Evolutionary conservation across 148 eudicot species (phyloP).

Genomic region (Silene uniflora): DNA sequence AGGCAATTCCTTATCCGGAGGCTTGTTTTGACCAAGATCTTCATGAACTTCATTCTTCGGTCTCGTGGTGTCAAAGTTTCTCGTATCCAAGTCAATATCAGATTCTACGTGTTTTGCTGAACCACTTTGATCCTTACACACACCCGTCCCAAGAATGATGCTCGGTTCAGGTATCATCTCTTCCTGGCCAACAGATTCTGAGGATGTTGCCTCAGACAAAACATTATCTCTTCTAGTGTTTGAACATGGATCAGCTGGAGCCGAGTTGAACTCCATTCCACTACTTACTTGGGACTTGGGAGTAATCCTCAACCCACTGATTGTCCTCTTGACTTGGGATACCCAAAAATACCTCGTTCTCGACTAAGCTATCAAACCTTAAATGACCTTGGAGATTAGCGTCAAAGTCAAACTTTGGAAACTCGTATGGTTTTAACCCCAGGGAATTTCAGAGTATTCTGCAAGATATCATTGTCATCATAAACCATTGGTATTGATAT

Average conservation of each 20-base stretch:
- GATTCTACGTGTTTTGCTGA: conserved; percentile 42
- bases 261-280: conserved; percentile 74
- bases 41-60: conserved; percentile 26
- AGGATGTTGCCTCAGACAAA: conserved; percentile 99
- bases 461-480: conserved; percentile 80
- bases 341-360: conserved; percentile 91
- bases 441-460: conserved; percentile 71
- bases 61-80: conserved; percentile 25
- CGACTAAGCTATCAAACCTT: conserved; percentile 88
- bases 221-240: conserved; percentile 71
- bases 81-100: conserved; percentile 28
- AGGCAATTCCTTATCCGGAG: conserved; percentile 14
- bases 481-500: conserved; percentile 86
- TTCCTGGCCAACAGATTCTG: conserved; percentile 96
- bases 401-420: conserved; percentile 93
- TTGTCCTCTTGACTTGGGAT: conserved; percentile 84
- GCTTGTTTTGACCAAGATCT: conserved; percentile 18
- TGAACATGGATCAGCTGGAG: conserved; percentile 78
- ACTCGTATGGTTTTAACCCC: conserved; percentile 63
- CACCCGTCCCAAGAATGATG: conserved; percentile 40
- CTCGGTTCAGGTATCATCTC: conserved; percentile 50
- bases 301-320: conserved; percentile 91
- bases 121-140: conserved; percentile 35
- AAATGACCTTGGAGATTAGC: conserved; percentile 71
- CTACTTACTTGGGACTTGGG: conserved; percentile 66